Evolutionary conservation across 768 basidiomycete species (phyloP), one percentile per base, ranked within the genome.

Genomic region (Cystoderma amianthinum): DNA sequence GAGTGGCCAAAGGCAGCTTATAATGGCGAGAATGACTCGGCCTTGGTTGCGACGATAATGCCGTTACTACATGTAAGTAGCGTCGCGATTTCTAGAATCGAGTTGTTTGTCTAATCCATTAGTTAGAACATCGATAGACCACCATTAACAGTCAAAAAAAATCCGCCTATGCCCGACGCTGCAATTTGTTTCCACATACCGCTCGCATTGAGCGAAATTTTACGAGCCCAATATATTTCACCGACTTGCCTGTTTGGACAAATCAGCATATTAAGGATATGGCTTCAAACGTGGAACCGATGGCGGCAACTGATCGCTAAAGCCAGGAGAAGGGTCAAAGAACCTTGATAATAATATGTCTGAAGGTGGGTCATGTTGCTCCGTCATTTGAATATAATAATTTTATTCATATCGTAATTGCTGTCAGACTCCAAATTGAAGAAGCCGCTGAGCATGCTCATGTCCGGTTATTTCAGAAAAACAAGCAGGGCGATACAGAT

Each of bases 251-350:
- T 57, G 55, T 59, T 57, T 65, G 68, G 53, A 66, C 66, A 55
- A 64, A 67, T 65, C 60, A 56, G 64, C 78, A 72, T 82, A 82
- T 85, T 82, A 86, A 89, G 81, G 88, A 91, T 68, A 87, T 91
- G 85, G 88, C 88, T 53, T 78, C 77, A 59, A 89, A 87, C 68
- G 71, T 91, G 68, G 86, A 88, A 64, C 78, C 80, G 80, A 68
- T 91, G 88, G 89, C 78, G 85, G 44, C 66, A 67, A 47, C 64
- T 86, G 60, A 67, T 84, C 36, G 47, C 55, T 28, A n/a, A 60
- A 53, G 38, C 68, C 64, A 57, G 65, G 65, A 56, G 53, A 58
- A 52, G 54, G 53, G 46, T 48, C 52, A 51, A 76, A 69, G 55
- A 63, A 60, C 43, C 49, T 54, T 39, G 61, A 76, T 65, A 69